phyloP scores from a whole-genome alignment of 768 basidiomycete species.

The Baorangia bicolor region DNA sequence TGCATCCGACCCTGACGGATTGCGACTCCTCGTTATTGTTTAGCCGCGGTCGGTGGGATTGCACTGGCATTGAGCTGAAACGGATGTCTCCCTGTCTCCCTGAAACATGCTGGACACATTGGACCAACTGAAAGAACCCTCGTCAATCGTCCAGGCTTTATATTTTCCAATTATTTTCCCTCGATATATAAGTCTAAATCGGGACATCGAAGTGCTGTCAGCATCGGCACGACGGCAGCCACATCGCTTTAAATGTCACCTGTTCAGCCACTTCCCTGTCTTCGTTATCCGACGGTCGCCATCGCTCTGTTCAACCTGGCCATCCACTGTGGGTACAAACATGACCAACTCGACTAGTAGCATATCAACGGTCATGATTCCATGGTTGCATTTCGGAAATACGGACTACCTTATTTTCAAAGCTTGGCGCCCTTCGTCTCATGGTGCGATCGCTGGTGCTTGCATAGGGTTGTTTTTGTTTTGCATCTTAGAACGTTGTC shows the following conservation, averaged over 20 bases:
- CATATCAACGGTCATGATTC: conserved; percentile 47
- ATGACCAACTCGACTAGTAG: conserved; percentile 9
- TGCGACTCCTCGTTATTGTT: not conserved
- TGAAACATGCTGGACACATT: not conserved
- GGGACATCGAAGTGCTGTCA: not conserved
- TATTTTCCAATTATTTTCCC: not conserved
- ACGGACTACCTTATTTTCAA: conserved; percentile 69
- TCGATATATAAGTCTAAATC: not conserved
- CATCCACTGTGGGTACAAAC: not conserved
- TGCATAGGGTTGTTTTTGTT: conserved; percentile 69
- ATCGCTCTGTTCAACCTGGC: not conserved
- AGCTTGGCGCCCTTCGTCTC: conserved; percentile 63
- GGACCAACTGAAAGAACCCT: too few species aligned
- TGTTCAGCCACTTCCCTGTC: not conserved
- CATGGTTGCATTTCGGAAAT: conserved; percentile 67
- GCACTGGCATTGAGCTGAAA: not conserved
- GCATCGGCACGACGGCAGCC: not conserved
- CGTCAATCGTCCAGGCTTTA: too few species aligned
- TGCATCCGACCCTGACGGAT: not conserved
- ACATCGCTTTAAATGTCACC: not conserved
- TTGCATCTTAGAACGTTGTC: conserved; percentile 67
- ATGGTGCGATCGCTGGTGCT: conserved; percentile 72
- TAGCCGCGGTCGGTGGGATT: not conserved
- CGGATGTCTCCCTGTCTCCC: not conserved
- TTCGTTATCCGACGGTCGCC: not conserved